Evolutionary conservation across 2,329 filamentous ascomycete species (phyloP), one percentile per base, ranked within the genome.

Genomic region (Fusarium liriodendri): DNA sequence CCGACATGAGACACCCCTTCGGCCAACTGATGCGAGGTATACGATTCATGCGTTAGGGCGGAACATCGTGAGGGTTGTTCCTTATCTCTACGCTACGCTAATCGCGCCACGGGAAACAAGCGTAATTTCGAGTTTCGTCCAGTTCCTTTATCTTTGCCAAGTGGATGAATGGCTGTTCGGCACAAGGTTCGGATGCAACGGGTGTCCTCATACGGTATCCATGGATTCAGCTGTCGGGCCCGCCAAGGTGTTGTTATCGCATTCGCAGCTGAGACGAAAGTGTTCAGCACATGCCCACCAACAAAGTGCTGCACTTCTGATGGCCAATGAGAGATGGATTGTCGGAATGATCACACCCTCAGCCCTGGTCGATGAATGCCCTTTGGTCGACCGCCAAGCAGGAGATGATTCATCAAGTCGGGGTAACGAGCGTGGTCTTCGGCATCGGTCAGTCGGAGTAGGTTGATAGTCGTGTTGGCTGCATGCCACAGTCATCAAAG

Each of bases 71-170:
- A 63, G 35, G 35, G 32, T n/a, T 50, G 35, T 64, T 60, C 45
- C 76, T 77, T 77, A 78, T 78, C 76, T 74, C 25, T 66, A 42
- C 70, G 62, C 25, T 66, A 47, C 72, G 64, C 73, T 73, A 76
- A 72, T 40, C 45, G 65, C 62, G 67, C 70, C 70, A 75, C 72
- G 68, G 58, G 54, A 22, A 68, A 42, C 45, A 47, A 58, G 61
- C 47, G 63, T 47, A 18, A 50, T 66, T 65, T 47, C 16, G 35
- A 25, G 14, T 57, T 57, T 60, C 42, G 58, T 65, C 16, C 22
- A 13, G 47, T 32, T 50, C 57, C 61, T 59, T 70, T 75, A 71
- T 74, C 69, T 72, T 37, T 40, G 59, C 54, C 62, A 76, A 68
- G 60, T 64, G 50, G 27, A 20, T 29, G 40, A 32, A 32, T 32